These are phyloP conservation scores for Trichoderma brevicompactum DNA, from an alignment of 2,329 filamentous ascomycete species.

Conservation along the genomic window DNA sequence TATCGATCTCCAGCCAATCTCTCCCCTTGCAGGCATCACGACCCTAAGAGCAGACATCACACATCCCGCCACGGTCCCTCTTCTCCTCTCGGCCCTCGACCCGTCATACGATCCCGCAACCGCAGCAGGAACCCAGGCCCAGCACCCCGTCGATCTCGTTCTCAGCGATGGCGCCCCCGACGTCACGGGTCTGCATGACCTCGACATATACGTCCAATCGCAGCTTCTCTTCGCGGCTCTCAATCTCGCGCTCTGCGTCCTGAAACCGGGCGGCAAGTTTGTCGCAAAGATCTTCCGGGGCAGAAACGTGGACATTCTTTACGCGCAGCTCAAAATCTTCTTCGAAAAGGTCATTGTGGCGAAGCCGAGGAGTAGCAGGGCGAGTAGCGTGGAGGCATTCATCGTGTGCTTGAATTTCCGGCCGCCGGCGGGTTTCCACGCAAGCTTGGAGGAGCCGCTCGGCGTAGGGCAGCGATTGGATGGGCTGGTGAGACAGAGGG, in stretches of 20 bases:
- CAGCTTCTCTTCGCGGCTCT: conserved; percentile 93
- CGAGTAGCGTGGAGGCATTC: conserved; percentile 95
- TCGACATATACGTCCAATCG: conserved; percentile 97
- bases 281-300: conserved; percentile 98
- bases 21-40: conserved; percentile 87
- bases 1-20: conserved; percentile 96
- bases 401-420: conserved; percentile 91
- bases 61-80: conserved; percentile 90
- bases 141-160: conserved; percentile 86
- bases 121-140: conserved; percentile 54
- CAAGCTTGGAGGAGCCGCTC: conserved; percentile 75
- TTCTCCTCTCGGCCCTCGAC: conserved; percentile 84
- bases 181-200: conserved; percentile 93
- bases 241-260: conserved; percentile 89
- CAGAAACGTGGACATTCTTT: conserved; percentile 92
- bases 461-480: conserved; percentile 64
- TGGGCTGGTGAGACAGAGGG: conserved; percentile 52
- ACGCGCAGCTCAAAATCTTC: conserved; percentile 89
- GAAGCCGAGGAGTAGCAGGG: conserved; percentile 92
- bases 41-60: conserved; percentile 96
- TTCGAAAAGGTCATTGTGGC: conserved; percentile 85
- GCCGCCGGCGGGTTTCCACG: conserved; percentile 75
- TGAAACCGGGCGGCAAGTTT: conserved; percentile 92
- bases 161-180: conserved; percentile 95
- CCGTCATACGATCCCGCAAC: conserved; percentile 60